phyloP scores from a whole-genome alignment of 495 filamentous ascomycete genomes.

The Bacidia rubella region DNA sequence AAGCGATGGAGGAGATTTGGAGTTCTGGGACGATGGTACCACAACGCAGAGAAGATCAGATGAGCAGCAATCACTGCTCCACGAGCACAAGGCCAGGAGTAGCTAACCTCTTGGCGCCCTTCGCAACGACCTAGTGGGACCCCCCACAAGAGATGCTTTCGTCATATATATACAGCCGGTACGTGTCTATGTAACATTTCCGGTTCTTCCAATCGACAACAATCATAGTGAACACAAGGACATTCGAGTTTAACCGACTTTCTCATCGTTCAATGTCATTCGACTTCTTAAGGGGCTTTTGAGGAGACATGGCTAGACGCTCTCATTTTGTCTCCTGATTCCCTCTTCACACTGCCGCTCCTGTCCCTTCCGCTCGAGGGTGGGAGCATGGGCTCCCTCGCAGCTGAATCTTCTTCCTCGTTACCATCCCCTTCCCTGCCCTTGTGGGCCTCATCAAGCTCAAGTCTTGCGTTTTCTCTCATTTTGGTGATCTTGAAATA shows the following conservation, averaged over 20 bases:
- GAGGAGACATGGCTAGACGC: neutral
- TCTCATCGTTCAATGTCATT: neutral
- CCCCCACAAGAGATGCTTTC: too few relatives aligned
- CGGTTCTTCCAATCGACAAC: too few relatives aligned
- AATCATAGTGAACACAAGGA: neutral
- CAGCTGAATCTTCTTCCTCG: constrained; percentile 9
- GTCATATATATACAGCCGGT: too few relatives aligned
- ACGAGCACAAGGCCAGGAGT: too few relatives aligned
- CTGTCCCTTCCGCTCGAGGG: neutral
- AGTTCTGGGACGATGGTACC: constrained; percentile 32
- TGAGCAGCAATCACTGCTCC: neutral
- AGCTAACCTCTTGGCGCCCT: too few relatives aligned
- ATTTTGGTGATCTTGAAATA: constrained; percentile 89
- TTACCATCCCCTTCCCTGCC: constrained; percentile 4
- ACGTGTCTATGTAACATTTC: too few relatives aligned
- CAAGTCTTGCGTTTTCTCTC: constrained; percentile 43
- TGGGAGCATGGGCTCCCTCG: constrained; percentile 13
- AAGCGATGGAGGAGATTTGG: constrained; percentile 34
- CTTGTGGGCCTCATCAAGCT: constrained; percentile 7
- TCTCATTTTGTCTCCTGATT: neutral
- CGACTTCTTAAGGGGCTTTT: neutral
- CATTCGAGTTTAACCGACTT: neutral
- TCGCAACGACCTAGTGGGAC: too few relatives aligned
- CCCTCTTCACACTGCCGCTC: neutral
- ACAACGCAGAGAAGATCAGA: neutral